A percentile compares a stretch with the other conserved stretches of the same genome.
Conservation (phyloP, 2,329 filamentous ascomycete species). For the Diaporthe citriasiana region DNA sequence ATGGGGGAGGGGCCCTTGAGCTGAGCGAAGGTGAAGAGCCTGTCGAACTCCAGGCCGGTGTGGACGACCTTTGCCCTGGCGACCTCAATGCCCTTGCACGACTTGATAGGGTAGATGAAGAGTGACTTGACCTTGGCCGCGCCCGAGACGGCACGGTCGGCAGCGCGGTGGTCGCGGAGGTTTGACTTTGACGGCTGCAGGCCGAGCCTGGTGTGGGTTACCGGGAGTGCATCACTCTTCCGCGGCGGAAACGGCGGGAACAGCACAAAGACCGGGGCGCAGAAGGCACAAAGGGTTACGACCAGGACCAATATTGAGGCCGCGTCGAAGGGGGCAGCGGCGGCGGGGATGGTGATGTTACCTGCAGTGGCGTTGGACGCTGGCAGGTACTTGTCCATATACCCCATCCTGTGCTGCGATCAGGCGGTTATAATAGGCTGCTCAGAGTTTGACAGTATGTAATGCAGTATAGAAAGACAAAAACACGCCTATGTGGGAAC, state of each 20-base stretch:
- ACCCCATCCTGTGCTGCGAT: conserved; percentile 13
- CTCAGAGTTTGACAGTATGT: not conserved
- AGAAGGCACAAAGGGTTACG: conserved; percentile 63
- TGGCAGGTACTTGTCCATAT: conserved; percentile 31
- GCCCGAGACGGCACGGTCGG: conserved; percentile 39
- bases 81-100: conserved; percentile 83
- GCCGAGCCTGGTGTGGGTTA: conserved; percentile 68
- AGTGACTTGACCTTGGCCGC: conserved; percentile 69
- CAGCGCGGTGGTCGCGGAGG: conserved; percentile 46
- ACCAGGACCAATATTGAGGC: conserved; percentile 56
- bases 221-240: conserved; percentile 65
- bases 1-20: too few species aligned
- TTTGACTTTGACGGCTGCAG: conserved; percentile 54
- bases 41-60: conserved; percentile 82
- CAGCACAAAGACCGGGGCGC: conserved; percentile 67
- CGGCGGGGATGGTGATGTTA: conserved; percentile 27
- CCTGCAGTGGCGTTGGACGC: conserved; percentile 26
- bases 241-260: conserved; percentile 68
- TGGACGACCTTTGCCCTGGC: conserved; percentile 73
- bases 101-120: conserved; percentile 87
- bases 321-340: conserved; percentile 46
- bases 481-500: conserved; percentile 2
- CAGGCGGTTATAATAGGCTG: not conserved
- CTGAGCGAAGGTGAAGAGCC: conserved; percentile 87
- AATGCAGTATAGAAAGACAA: not conserved